Evolutionary conservation across 163 green algal species (phyloP), one percentile per base, ranked within the genome.

Genomic region (Picocystis sp.): DNA sequence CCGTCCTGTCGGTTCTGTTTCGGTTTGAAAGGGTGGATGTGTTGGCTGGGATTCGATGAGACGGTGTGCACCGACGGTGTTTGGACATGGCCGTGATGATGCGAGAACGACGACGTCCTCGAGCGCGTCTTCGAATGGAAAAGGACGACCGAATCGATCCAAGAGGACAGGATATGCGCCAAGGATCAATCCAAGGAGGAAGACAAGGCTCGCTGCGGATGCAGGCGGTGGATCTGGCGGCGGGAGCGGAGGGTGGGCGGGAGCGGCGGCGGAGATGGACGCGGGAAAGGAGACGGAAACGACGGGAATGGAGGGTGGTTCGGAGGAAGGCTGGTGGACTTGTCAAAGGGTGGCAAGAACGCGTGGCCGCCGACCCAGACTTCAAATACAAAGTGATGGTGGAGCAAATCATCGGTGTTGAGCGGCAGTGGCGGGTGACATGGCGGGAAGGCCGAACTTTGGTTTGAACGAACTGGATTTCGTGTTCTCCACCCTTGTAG

Each of bases 401-500:
- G 19, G 87, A 96, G 70, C 70, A 89, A 73, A 53, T 94, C 34
- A 89, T 94, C 46, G 84, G 83, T 24, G 84, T 94, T 24, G 78
- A 17, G 80, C 84, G 1, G 81, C 80, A 35, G 87, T 97, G 1
- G 19, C 89, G 2, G 87, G 87, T 11, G 87, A 97, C 67, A 97
- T 97, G 87, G 79, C 79, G 1, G 81, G 71, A 0, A 62, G 87
- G 17, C 84, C 84, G 14, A 91, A 95, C 70, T 96, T 86, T 80
- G 83, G 87, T 43, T 56, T 96, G 11, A 86, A 94, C 43, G 87
- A 96, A 74, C 75, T 96, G 3, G 87, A 96, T 69, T 94, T 96
- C 81, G 89, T 96, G 3, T 95, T 96, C 71, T 81, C 72, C 38
- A 95, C 87, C 0, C 67, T 95, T 2, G 77, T 95, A 53, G 81